Evolutionary conservation across 306 rosid genomes (phyloP).

Genomic region (Betula pendula): DNA sequence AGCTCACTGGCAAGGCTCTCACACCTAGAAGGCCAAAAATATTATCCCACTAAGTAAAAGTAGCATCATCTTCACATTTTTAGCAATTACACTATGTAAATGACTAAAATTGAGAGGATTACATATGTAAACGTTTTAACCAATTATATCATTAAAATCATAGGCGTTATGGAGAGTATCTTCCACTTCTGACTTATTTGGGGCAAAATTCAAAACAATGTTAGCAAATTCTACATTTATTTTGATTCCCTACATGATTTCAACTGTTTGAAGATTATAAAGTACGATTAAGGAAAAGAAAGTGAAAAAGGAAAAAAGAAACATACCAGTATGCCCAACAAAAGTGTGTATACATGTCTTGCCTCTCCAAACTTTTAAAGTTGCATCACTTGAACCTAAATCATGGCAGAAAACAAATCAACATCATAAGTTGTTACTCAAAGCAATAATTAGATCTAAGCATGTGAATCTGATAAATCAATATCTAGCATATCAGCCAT

Average conservation of each 20-base stretch:
- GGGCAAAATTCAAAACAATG: neutral
- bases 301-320: neutral
- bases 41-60: neutral
- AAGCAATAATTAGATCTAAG: neutral
- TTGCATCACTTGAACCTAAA: conserved; percentile 86
- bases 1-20: neutral
- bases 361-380: conserved; percentile 88
- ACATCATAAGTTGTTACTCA: conserved; percentile 25
- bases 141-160: neutral
- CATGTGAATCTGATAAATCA: conserved; percentile 1
- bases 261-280: neutral
- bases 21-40: neutral
- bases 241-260: neutral
- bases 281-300: neutral
- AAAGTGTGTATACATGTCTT: conserved; percentile 72
- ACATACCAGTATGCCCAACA: conserved; percentile 82
- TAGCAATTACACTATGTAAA: neutral
- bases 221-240: neutral
- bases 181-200: neutral
- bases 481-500: conserved; percentile 17
- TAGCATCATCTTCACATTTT: neutral
- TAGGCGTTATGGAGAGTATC: neutral
- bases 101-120: neutral
- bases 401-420: conserved; percentile 21
- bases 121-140: neutral